phyloP scores from a whole-genome alignment of 352 stramenopile genomes.

The Phytophthora uliginosa region DNA sequence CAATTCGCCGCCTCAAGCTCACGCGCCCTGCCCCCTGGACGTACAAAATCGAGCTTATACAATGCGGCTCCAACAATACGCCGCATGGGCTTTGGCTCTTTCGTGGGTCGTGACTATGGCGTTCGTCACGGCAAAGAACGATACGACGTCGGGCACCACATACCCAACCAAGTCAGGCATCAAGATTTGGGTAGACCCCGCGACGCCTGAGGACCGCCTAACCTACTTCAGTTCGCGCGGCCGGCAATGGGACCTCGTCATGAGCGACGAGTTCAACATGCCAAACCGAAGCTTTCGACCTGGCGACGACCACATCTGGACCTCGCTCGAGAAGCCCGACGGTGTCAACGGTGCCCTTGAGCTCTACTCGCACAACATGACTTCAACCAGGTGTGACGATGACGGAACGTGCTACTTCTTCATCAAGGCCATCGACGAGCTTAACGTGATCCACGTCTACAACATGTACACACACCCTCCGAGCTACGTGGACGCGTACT shows the following conservation, averaged over 20 bases:
- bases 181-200: slow-evolving; percentile 65
- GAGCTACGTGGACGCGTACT: slow-evolving; percentile 53
- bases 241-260: slow-evolving; percentile 74
- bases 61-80: slow-evolving; percentile 23
- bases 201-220: slow-evolving; percentile 49
- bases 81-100: not conserved
- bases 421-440: slow-evolving; percentile 48
- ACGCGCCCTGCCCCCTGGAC: slow-evolving; percentile 38
- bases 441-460: slow-evolving; percentile 57
- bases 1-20: slow-evolving; percentile 44
- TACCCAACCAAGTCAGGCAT: slow-evolving; percentile 51
- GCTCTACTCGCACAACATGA: slow-evolving; percentile 92
- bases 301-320: slow-evolving; percentile 95
- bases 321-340: slow-evolving; percentile 95
- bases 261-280: slow-evolving; percentile 97
- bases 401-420: slow-evolving; percentile 63
- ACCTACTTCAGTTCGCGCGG: slow-evolving; percentile 59
- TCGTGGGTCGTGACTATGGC: slow-evolving; percentile 1
- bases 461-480: slow-evolving; percentile 69
- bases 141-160: slow-evolving; percentile 16
- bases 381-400: slow-evolving; percentile 53
- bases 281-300: slow-evolving; percentile 90
- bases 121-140: slow-evolving; percentile 20
- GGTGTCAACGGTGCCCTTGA: slow-evolving; percentile 92
- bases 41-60: slow-evolving; percentile 1